phyloP scores from a whole-genome alignment of 371 early-diverging fungal genomes.

The Cokeromyces recurvatus region DNA sequence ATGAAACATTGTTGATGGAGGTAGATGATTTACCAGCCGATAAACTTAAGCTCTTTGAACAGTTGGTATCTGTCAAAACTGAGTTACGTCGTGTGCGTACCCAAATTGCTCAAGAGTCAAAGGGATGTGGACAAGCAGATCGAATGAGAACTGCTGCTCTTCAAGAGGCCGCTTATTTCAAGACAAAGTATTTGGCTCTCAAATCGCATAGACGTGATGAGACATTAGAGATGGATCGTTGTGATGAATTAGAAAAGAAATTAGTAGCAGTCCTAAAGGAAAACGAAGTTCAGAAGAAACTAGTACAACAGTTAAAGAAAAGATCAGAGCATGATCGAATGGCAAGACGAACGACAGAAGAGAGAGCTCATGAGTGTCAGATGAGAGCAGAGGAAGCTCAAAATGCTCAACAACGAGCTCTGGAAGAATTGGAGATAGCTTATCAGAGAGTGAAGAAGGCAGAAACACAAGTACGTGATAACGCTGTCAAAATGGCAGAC shows the following conservation, averaged over 20 bases:
- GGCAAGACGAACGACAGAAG: slow-evolving; percentile 42
- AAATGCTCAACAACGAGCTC: slow-evolving; percentile 47
- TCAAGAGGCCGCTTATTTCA: slow-evolving; percentile 58
- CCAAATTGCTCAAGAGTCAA: slow-evolving; percentile 47
- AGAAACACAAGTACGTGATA: slow-evolving; percentile 46
- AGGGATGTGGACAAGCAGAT: slow-evolving; percentile 47
- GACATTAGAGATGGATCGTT: slow-evolving; percentile 36
- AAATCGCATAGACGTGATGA: slow-evolving; percentile 30
- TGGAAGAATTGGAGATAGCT: slow-evolving; percentile 42
- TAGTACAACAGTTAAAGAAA: slow-evolving; percentile 40
- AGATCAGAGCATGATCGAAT: slow-evolving; percentile 38
- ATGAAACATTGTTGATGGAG: slow-evolving; percentile 31
- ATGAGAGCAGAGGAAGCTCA: slow-evolving; percentile 51
- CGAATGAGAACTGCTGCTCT: slow-evolving; percentile 53
- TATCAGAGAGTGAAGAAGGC: slow-evolving; percentile 44
- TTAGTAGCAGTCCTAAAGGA: slow-evolving; percentile 41
- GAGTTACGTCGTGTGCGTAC: slow-evolving; percentile 42
- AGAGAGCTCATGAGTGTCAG: slow-evolving; percentile 40
- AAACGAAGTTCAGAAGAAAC: slow-evolving; percentile 33
- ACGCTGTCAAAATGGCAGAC: slow-evolving; percentile 34
- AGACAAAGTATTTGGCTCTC: slow-evolving; percentile 42
- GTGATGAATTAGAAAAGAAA: slow-evolving; percentile 47
- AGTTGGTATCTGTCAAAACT: slow-evolving; percentile 34
- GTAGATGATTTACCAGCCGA: slow-evolving; percentile 27
- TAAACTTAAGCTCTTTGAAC: slow-evolving; percentile 42